Evolutionary conservation across 164 flowering plant species (phyloP), one percentile per base, ranked within the genome.

Genomic region (Euptelea pleiosperma): DNA sequence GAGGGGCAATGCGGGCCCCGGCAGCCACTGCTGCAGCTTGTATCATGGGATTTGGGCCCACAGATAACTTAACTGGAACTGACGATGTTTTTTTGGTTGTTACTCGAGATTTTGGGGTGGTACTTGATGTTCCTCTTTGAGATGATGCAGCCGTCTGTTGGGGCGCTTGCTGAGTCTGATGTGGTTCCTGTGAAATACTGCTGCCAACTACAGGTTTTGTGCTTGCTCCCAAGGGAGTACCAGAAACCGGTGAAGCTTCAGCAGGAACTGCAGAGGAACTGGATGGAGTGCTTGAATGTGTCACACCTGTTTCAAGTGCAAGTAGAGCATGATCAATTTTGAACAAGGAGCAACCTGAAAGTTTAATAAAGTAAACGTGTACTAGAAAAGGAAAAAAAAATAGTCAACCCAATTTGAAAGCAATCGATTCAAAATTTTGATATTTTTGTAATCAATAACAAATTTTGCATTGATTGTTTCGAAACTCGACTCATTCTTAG

Each of bases 21-120:
- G 96, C 91, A 70, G 99, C 99, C 56, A 90, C 86, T 39, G 99
- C 96, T 64, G 88, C 78, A 40, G 88, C 93, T 75, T 82, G 76
- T 54, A 87, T 64, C 67, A 75, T 61, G 21, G 79, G 70, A 60
- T 77, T 76, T 21, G 85, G 57, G 39, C 64, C 59, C 22, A 64
- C 45, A 43, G 53, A 12, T 60, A 75, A 28, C 55, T 73, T 76
- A n/a, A 53, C 41, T 19, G 71, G 55, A n/a, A 60, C 19, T 36
- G 70, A 10, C 46, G 64, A 39, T 39, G 60, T 36, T 73, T 75
- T 62, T 55, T 79, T 52, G 45, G 18, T 31, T 14, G 43, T 31
- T 3, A 56, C 26, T 25, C 67, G 61, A 55, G 70, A 25, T 54
- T 62, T 72, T 19, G 69, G 48, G 29, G 74, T 31, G 10, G 64